These are phyloP conservation scores for Fraxinus cuspidata DNA, from an alignment of 257 asterid genomes.

Conservation along the genomic window DNA sequence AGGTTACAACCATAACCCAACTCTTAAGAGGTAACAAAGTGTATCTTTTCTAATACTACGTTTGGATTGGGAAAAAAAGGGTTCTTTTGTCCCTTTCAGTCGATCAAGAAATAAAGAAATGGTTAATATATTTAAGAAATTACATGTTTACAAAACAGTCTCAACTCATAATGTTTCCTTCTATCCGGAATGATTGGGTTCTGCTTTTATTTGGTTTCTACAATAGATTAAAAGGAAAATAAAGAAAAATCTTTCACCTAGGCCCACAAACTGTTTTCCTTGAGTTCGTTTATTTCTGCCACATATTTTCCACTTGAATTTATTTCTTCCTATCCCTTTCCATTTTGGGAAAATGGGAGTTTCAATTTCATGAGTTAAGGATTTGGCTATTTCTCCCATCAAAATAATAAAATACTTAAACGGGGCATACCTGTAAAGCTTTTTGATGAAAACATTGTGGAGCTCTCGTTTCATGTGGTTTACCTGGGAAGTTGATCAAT, in stretches of 20 bases:
- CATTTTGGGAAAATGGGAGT: background rate
- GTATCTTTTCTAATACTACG: background rate
- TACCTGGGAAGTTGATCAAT: constrained; percentile 38
- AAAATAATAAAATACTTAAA: background rate
- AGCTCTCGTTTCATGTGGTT: constrained; percentile 90
- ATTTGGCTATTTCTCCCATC: background rate
- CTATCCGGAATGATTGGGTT: background rate
- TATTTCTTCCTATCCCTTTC: background rate
- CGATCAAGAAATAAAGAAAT: background rate
- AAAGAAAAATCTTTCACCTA: background rate
- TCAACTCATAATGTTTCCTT: background rate
- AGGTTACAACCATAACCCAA: background rate
- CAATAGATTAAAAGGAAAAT: background rate
- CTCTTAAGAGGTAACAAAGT: background rate
- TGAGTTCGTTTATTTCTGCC: background rate
- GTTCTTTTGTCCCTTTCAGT: background rate
- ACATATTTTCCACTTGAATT: background rate
- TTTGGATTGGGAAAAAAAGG: background rate
- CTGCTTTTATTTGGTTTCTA: background rate
- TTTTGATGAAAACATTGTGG: constrained; percentile 71
- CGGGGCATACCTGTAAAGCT: constrained; percentile 69
- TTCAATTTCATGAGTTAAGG: background rate
- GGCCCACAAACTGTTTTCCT: background rate
- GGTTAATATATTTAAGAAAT: background rate
- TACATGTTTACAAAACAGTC: background rate